Percentiles rank a stretch among this genome's conserved stretches.
Conservation (phyloP, 1,139 yeast genomes). For the Yamadazyma siamensis region DNA sequence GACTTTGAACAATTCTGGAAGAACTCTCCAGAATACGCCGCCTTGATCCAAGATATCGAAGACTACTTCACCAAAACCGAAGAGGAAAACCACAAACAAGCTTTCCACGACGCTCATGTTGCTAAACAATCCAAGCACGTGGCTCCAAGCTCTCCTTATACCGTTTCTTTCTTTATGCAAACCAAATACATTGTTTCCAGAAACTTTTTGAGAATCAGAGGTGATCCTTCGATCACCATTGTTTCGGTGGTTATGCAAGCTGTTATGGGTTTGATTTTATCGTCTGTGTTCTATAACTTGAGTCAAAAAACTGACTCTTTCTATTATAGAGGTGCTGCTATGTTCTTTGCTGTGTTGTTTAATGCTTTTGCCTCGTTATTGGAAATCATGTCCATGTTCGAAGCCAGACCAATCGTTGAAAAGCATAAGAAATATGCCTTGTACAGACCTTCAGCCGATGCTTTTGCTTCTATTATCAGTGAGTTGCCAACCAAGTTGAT, state of each 20-base stretch:
- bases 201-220: slow-evolving; percentile 59
- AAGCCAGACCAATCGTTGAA: slow-evolving; percentile 76
- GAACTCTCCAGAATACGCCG: slow-evolving; percentile 49
- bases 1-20: slow-evolving; percentile 70
- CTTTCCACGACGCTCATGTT: slow-evolving; percentile 47
- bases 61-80: slow-evolving; percentile 20
- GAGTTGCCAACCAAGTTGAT: slow-evolving; percentile 54
- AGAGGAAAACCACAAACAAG: slow-evolving; percentile 13
- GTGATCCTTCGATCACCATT: slow-evolving; percentile 64
- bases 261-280: slow-evolving; percentile 69
- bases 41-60: slow-evolving; percentile 31
- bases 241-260: slow-evolving; percentile 61
- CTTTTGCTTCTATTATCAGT: slow-evolving; percentile 54
- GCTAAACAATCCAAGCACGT: slow-evolving; percentile 57
- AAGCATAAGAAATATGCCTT: slow-evolving; percentile 72
- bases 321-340: slow-evolving; percentile 64
- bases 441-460: slow-evolving; percentile 68
- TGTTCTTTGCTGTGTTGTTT: slow-evolving; percentile 75
- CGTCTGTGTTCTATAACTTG: slow-evolving; percentile 73
- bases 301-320: slow-evolving; percentile 43
- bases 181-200: slow-evolving; percentile 56
- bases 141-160: slow-evolving; percentile 56
- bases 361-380: slow-evolving; percentile 73
- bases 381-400: slow-evolving; percentile 66
- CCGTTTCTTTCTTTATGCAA: slow-evolving; percentile 66